phyloP scores from a whole-genome alignment of 805 yeast genomes.

The Lachancea lanzarotensis region DNA sequence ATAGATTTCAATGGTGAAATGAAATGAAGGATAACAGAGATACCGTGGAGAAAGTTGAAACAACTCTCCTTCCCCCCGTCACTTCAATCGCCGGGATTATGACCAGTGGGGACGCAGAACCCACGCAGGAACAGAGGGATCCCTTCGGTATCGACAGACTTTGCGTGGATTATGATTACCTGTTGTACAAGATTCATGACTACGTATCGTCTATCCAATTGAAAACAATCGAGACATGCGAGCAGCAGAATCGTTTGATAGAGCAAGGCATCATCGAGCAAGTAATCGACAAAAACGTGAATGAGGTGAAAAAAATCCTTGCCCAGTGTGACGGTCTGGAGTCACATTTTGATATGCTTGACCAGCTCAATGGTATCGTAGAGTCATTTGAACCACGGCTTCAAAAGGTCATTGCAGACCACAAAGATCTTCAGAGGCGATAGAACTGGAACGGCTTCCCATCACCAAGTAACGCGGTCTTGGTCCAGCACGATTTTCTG shows the following conservation, averaged over 20 bases:
- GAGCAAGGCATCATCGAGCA: slow-evolving; percentile 21
- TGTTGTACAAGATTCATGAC: slow-evolving; percentile 56
- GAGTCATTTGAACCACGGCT: slow-evolving; percentile 36
- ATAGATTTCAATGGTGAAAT: too few relatives aligned
- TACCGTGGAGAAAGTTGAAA: too few relatives aligned
- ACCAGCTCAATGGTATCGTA: slow-evolving; percentile 41
- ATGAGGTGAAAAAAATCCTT: slow-evolving; percentile 36
- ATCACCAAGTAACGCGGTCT: slow-evolving; percentile 24
- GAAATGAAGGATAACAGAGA: too few relatives aligned
- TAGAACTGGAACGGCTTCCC: not conserved
- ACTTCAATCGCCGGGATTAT: not conserved
- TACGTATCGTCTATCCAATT: slow-evolving; percentile 44
- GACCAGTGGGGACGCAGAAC: not conserved
- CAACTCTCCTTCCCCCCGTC: not conserved
- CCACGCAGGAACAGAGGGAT: slow-evolving; percentile 31
- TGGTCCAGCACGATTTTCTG: slow-evolving; percentile 23
- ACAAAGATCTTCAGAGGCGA: slow-evolving; percentile 9
- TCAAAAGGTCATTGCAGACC: slow-evolving; percentile 25
- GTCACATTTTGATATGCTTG: slow-evolving; percentile 44
- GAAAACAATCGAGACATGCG: slow-evolving; percentile 31
- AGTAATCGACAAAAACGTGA: slow-evolving; percentile 38
- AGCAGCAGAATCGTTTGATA: slow-evolving; percentile 22
- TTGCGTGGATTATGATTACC: slow-evolving; percentile 57
- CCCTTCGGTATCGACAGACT: slow-evolving; percentile 57
- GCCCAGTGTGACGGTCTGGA: slow-evolving; percentile 46